Evolutionary conservation across 2,329 filamentous ascomycete genomes (phyloP), one percentile per base, ranked within the genome.

Genomic region (Nemania sp.): DNA sequence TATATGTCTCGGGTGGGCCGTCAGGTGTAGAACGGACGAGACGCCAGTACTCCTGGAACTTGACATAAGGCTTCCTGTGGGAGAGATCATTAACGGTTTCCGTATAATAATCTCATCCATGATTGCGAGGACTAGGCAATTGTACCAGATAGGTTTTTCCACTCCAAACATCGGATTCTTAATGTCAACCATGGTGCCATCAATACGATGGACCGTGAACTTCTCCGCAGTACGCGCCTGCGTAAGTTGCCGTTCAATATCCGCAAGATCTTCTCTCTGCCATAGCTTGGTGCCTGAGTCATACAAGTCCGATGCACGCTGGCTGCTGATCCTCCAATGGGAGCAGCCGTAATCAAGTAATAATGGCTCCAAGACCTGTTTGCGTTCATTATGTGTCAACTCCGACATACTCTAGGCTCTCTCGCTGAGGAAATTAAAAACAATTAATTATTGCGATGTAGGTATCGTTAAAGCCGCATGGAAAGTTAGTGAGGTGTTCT

Each of bases 141-240:
- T 63, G 17, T 65, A 69, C 68, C 68, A 69, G 54, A 69, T 69
- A 21, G 67, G 64, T 18, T 60, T 67, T 32, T 59, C 37, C 63
- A 61, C 50, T 17, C 62, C 55, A 51, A 62, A 70, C 50, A 65
- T 68, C 11, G 65, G 68, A 48, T 71, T 69, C 49, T 65, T 66
- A 21, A 70, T 69, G 50, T 64, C 47, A 13, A 66, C 40, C 40
- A 68, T 32, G 25, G 49, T 64, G 25, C 66, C 67, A 57, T 72
- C 68, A 39, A 72, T 50, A 60, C 67, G 62, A 47, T 63, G 67
- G 21, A 71, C 63, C 5, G 64, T 69, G 60, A 73, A 72, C n/a
- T 60, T 61, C 53, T 68, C 62, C 20, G 35, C 32, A 15, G 47
- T 57, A 45, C 6, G 43, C 15, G 67, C 68, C 49, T 62, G 53